These are phyloP conservation scores for Microascus cirrosus DNA, from an alignment of 2,329 filamentous ascomycete genomes.

Conservation along the genomic window DNA sequence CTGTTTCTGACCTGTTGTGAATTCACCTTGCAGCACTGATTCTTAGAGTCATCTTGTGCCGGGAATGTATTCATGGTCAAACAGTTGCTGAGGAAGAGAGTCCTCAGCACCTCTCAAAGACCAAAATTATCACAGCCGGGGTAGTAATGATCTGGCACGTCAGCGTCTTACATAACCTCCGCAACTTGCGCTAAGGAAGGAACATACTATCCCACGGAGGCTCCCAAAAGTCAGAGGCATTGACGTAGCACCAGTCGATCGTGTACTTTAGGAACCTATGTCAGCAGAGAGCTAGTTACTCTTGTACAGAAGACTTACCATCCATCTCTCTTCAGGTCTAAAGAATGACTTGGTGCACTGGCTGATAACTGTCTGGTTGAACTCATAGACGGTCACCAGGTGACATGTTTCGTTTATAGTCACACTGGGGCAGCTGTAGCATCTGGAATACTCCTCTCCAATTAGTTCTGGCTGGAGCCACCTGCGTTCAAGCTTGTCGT, in stretches of 20 bases:
- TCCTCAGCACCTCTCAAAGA: too few relatives aligned
- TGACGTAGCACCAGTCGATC: slow-evolving; percentile 7
- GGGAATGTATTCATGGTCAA: too few relatives aligned
- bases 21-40: too few relatives aligned
- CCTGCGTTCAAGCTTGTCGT: too few relatives aligned
- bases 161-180: too few relatives aligned
- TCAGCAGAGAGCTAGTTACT: not conserved
- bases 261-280: slow-evolving; percentile 2
- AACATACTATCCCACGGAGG: slow-evolving; percentile 5
- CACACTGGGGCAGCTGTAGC: slow-evolving; percentile 1
- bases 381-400: slow-evolving; percentile 3
- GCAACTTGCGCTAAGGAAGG: too few relatives aligned
- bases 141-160: too few relatives aligned
- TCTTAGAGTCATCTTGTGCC: too few relatives aligned
- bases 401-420: not conserved
- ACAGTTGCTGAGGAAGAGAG: too few relatives aligned
- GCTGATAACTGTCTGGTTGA: slow-evolving; percentile 6
- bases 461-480: slow-evolving; percentile 5
- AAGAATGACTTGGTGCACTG: not conserved
- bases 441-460: slow-evolving; percentile 6
- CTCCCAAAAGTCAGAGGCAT: slow-evolving; percentile 3
- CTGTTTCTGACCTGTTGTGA: too few relatives aligned
- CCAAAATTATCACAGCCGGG: too few relatives aligned
- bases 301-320: not conserved
- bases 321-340: slow-evolving; percentile 2